phyloP scores from a whole-genome alignment of 352 stramenopile genomes.

The Phytophthora pini region DNA sequence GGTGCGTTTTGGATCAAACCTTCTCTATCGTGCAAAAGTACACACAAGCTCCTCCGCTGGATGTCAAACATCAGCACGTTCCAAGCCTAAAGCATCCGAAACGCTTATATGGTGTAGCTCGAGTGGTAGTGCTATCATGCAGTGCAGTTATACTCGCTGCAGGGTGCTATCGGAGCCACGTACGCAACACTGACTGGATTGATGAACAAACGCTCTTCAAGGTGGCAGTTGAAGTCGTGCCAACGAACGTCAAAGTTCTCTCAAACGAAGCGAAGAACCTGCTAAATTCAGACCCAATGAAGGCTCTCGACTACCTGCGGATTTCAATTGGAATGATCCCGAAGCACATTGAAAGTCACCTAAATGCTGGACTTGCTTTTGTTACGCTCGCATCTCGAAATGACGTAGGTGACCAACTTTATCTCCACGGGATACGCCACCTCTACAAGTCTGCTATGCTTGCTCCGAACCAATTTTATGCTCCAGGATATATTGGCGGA shows the following conservation, averaged over 20 bases:
- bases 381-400: conserved; percentile 15
- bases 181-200: conserved; percentile 73
- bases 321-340: conserved; percentile 47
- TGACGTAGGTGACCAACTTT: conserved; percentile 27
- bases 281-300: conserved; percentile 48
- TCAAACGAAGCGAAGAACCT: conserved; percentile 75
- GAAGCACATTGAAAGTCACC: conserved; percentile 58
- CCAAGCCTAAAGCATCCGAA: not conserved
- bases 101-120: conserved; percentile 5
- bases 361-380: conserved; percentile 64
- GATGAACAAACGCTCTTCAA: conserved; percentile 67
- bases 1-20: conserved; percentile 41
- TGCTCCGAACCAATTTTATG: conserved; percentile 22
- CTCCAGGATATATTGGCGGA: conserved; percentile 48
- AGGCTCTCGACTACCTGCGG: conserved; percentile 47
- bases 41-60: not conserved
- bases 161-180: conserved; percentile 48
- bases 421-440: conserved; percentile 50
- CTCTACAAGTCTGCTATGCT: conserved; percentile 54
- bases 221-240: conserved; percentile 54
- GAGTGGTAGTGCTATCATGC: conserved; percentile 19
- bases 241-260: conserved; percentile 81
- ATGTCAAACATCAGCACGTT: too few relatives aligned
- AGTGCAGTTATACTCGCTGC: conserved; percentile 36
- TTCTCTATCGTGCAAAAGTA: conserved; percentile 34